Percentiles rank a stretch among this genome's conserved stretches.
phyloP scores from a whole-genome alignment of 306 rosid genomes.

The Trichosanthes cucumerina region DNA sequence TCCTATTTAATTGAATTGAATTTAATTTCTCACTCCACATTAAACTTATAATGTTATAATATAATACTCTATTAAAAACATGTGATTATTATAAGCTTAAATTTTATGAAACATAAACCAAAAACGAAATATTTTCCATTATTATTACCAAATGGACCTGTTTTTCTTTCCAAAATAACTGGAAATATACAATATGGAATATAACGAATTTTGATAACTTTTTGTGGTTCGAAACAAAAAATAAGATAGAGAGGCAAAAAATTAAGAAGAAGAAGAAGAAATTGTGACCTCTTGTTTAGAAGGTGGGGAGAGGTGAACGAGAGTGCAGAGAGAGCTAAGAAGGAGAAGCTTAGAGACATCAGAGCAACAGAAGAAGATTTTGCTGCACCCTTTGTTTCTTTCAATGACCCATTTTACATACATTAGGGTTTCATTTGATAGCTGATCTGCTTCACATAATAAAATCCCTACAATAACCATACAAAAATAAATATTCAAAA shows the following conservation, averaged over 20 bases:
- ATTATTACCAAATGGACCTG: no score
- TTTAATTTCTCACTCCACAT: no score
- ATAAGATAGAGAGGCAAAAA: not conserved
- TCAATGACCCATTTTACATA: constrained; percentile 75
- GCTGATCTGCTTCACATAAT: constrained; percentile 56
- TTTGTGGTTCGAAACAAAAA: not conserved
- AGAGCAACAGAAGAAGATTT: constrained; percentile 78
- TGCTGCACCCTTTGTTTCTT: constrained; percentile 48
- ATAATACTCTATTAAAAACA: no score
- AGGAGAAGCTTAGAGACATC: constrained; percentile 64
- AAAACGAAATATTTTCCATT: no score
- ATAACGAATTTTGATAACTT: no score
- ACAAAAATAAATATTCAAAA: not conserved
- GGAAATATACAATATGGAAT: no score
- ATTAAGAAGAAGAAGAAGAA: not conserved
- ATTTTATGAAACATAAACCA: no score
- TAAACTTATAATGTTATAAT: no score
- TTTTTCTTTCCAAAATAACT: no score
- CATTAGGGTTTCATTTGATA: constrained; percentile 50
- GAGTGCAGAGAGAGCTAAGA: constrained; percentile 46
- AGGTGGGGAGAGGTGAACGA: constrained; percentile 50
- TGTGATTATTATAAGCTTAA: no score
- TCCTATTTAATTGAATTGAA: no score
- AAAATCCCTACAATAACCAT: constrained; percentile 37
- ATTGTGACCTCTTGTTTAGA: constrained; percentile 43